Base-by-base conservation (phyloP, 1,284 basidiomycete genomes). In the Heterobasidion irregulare region DNA sequence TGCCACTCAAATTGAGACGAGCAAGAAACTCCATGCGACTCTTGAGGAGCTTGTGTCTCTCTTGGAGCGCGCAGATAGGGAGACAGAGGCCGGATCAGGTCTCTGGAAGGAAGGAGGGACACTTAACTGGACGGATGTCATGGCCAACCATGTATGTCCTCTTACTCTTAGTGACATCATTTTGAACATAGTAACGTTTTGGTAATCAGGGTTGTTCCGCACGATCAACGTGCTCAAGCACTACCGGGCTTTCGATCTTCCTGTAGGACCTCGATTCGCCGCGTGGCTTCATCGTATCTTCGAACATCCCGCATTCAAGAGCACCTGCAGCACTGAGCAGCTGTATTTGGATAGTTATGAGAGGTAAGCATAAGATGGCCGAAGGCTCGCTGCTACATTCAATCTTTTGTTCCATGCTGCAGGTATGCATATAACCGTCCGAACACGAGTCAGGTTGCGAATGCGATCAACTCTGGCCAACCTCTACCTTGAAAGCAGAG, bases 261-360 rank as follows among this genome's bases (percentile, higher is more conserved):
- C 79, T 0, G 58, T 68, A 38, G 77, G 74, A 2, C 65, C 68
- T 4, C 77, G 74, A 48, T 78, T 86, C 64, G 64, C 70, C 19
- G 73, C 68, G 2, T 91, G 83, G 76, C 57, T 82, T 26, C 62
- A 74, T 2, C 72, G 82, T 16, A 64, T 90, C 18, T 75, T 87
- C 47, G 69, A 68, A 1, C 79, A 91, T 61, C 84, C 83, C 0
- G 74, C 77, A 2, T 86, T 92, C 71, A 80, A 77, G 63, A 70
- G 72, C 10, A 92, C 89, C 0, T 86, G 84, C 62, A 88, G 84
- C 64, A 80, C 80, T 0, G 83, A 89, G 32, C 69, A 85, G 33
- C 68, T 91, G 47, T 92, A 92, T 62, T 61, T 91, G 8, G 87
- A 91, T 60, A 86, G 83, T 58, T 92, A 92, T 61, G 86, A 89